A percentile compares a stretch with the other conserved stretches of the same genome.
Evolutionary conservation across 2,329 filamentous ascomycete species (phyloP).

Genomic region (Colletotrichum gigasporum): DNA sequence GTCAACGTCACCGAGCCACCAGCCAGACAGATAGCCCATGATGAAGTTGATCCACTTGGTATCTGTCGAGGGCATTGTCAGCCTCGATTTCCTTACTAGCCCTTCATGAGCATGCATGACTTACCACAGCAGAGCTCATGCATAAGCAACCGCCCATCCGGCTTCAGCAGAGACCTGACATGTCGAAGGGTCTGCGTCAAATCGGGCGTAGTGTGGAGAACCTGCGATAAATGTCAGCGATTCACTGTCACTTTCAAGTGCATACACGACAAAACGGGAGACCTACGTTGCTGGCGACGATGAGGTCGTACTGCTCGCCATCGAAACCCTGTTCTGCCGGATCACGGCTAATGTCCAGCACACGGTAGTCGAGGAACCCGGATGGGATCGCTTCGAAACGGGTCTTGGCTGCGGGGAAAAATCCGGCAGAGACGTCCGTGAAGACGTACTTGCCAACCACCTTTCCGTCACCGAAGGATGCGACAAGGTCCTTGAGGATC

Average conservation of each 20-base stretch:
- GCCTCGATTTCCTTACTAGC: neutral
- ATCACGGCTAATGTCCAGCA: slow-evolving; percentile 39
- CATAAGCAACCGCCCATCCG: slow-evolving; percentile 9
- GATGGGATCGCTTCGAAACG: neutral
- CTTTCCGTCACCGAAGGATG: slow-evolving; percentile 26
- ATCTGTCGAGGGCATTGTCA: slow-evolving; percentile 21
- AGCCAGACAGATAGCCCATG: slow-evolving; percentile 39
- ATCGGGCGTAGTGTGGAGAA: slow-evolving; percentile 13
- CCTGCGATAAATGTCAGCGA: neutral
- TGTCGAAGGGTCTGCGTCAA: slow-evolving; percentile 5
- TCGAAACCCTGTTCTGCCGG: slow-evolving; percentile 42
- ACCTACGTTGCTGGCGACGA: slow-evolving; percentile 44
- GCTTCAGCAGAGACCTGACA: neutral
- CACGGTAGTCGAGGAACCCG: slow-evolving; percentile 7
- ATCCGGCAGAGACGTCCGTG: slow-evolving; percentile 36
- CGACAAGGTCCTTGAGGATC: slow-evolving; percentile 3
- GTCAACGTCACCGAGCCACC: slow-evolving; percentile 38
- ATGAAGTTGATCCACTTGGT: slow-evolving; percentile 41
- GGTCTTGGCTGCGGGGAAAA: slow-evolving; percentile 33
- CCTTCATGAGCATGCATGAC: too few relatives aligned
- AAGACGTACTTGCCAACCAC: slow-evolving; percentile 34
- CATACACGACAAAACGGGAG: too few relatives aligned
- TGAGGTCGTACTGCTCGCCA: slow-evolving; percentile 44
- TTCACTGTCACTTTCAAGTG: neutral
- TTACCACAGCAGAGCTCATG: slow-evolving; percentile 13